Evolutionary conservation across 2,329 filamentous ascomycete genomes (phyloP), one percentile per base, ranked within the genome.

Genomic region (Pestalotiopsis sp.): DNA sequence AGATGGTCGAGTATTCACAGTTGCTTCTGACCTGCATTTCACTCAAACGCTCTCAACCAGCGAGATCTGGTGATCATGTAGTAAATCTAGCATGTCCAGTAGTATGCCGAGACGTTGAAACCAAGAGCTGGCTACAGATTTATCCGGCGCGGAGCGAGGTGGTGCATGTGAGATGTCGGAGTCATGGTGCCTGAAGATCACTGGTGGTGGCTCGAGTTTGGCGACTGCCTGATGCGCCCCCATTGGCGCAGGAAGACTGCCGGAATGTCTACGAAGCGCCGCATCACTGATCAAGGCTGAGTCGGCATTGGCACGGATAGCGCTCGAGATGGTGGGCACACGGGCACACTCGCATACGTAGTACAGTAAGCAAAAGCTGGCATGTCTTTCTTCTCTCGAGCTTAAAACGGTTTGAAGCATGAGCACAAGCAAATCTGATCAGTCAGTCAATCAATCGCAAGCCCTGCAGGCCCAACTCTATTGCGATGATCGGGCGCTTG

Each of bases 261-360:
- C 59, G 17, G 27, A 59, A 5, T 25, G 57, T 13, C n/a, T 14
- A 38, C 59, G 31, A 61, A 39, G 36, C 31, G 59, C 59, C 59
- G 59, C 59, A 61, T 61, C 59, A 61, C 41, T 27, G 38, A 61
- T 61, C 12, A 61, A 52, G 59, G 59, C 59, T 61, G 59, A 61
- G 59, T 13, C 59, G 36, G 13, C 27, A 36, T 61, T 36, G 45
- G 45, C 45, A 52, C 20, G 45, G 17, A 52, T 52, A 52, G 45
- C 45, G 45, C 45, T 17, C 45, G 20, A 52, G 17, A 52, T 52
- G 45, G 45, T 52, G 45, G 45, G 45, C 45, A 31, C 27, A 31
- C 27, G 27, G 27, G 27, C 27, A 7, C 27, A 7, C 27, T 31
- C 27, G 27, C 27, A 52, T 52, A 52, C n/a, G n/a, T n/a, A n/a